phyloP scores from a whole-genome alignment of 2,329 filamentous ascomycete genomes.

The Phoma sp. region DNA sequence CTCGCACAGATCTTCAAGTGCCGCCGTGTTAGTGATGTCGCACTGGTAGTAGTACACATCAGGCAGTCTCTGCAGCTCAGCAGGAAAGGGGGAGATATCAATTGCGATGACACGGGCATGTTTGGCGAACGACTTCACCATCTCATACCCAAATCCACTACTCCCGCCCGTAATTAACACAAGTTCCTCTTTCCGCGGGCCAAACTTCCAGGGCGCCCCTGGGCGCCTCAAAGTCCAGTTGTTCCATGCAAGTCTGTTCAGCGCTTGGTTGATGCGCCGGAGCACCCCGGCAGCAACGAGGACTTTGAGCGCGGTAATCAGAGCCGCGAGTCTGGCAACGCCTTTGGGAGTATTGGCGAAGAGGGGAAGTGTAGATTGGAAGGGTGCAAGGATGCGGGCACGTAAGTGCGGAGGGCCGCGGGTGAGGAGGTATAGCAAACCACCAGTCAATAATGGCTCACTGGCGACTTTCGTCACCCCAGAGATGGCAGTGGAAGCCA shows the following conservation, averaged over 20 bases:
- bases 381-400: slow-evolving; percentile 31
- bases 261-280: slow-evolving; percentile 22
- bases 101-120: slow-evolving; percentile 33
- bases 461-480: slow-evolving; percentile 6
- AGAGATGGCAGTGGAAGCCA: slow-evolving; percentile 9
- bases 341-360: slow-evolving; percentile 26
- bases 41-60: slow-evolving; percentile 38
- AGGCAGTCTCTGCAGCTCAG: slow-evolving; percentile 29
- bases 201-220: slow-evolving; percentile 31
- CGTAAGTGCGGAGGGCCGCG: slow-evolving; percentile 31
- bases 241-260: slow-evolving; percentile 40
- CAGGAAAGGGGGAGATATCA: slow-evolving; percentile 32
- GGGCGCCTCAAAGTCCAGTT: slow-evolving; percentile 44
- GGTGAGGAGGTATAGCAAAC: slow-evolving; percentile 35
- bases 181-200: slow-evolving; percentile 31
- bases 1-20: slow-evolving; percentile 27
- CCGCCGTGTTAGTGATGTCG: slow-evolving; percentile 30
- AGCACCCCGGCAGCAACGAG: slow-evolving; percentile 27
- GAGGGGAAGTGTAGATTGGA: slow-evolving; percentile 21
- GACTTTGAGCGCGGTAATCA: slow-evolving; percentile 33
- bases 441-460: slow-evolving; percentile 31
- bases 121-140: slow-evolving; percentile 35
- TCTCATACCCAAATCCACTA: slow-evolving; percentile 40
- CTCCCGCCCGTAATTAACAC: slow-evolving; percentile 41
- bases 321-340: slow-evolving; percentile 24